These are phyloP conservation scores for Aspergillus nidulans DNA, from an alignment of 495 filamentous ascomycete genomes.

Conservation along the genomic window DNA sequence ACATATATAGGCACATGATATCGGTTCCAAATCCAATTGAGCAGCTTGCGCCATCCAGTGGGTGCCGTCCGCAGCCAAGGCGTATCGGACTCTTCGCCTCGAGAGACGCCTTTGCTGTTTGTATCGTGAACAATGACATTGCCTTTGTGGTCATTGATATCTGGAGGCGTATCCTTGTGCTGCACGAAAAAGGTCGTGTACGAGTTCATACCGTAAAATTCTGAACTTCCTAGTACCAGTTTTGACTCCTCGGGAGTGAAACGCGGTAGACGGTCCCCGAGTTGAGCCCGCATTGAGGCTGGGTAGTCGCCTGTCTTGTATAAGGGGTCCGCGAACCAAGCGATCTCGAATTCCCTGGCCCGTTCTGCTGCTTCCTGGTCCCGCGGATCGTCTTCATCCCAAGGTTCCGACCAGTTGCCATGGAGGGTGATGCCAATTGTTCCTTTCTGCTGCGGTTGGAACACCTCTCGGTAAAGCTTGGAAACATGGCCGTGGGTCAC, in stretches of 20 bases:
- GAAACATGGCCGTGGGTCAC: conserved; percentile 40
- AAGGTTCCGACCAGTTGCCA: conserved; percentile 48
- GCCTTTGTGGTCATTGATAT: conserved; percentile 42
- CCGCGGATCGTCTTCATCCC: conserved; percentile 35
- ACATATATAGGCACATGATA: conserved; percentile 46
- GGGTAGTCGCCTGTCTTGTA: conserved; percentile 48
- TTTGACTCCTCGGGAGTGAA: conserved; percentile 39
- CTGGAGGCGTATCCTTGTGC: conserved; percentile 32
- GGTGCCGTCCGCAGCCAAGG: conserved; percentile 42
- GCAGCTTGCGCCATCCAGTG: conserved; percentile 39
- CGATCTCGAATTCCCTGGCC: conserved; percentile 44
- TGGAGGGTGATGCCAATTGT: conserved; percentile 46
- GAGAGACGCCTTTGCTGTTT: conserved; percentile 41
- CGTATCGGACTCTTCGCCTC: conserved; percentile 45
- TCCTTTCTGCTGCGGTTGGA: conserved; percentile 37
- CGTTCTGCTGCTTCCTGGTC: conserved; percentile 43
- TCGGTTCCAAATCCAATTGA: conserved; percentile 39
- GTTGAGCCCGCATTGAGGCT: conserved; percentile 42
- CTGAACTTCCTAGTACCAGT: conserved; percentile 42
- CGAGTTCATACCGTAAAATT: conserved; percentile 51
- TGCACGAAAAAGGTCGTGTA: conserved; percentile 47
- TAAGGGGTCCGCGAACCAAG: conserved; percentile 47
- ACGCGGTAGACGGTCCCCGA: conserved; percentile 42
- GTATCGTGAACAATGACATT: conserved; percentile 40
- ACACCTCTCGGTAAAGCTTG: conserved; percentile 39